Conservation (phyloP, 495 filamentous ascomycete species). For the Daldinia caldariorum region DNA sequence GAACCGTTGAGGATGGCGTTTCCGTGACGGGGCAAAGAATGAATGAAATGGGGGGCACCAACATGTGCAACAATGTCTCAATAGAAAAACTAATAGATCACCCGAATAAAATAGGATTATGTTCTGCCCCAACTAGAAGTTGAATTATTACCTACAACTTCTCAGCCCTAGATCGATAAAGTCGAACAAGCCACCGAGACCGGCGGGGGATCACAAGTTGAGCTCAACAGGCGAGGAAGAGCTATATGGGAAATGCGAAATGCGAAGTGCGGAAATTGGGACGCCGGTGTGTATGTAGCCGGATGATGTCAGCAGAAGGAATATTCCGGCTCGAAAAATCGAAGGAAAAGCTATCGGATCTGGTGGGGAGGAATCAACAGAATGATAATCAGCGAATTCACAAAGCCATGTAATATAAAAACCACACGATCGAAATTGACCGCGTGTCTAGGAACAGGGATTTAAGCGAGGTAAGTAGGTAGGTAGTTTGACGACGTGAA, state of each 20-base stretch:
- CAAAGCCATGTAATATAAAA: slow-evolving; percentile 3
- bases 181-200: slow-evolving; percentile 33
- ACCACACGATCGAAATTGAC: slow-evolving; percentile 17
- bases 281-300: slow-evolving; percentile 12
- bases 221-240: slow-evolving; percentile 41
- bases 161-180: slow-evolving; percentile 27
- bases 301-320: slow-evolving; percentile 43
- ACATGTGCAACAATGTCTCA: slow-evolving; percentile 43
- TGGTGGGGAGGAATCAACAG: slow-evolving; percentile 19
- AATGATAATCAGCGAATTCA: slow-evolving; percentile 5
- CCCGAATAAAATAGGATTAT: slow-evolving; percentile 30
- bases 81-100: slow-evolving; percentile 31
- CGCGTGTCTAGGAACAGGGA: slow-evolving; percentile 5
- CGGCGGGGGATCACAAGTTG: slow-evolving; percentile 40
- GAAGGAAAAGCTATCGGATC: slow-evolving; percentile 26
- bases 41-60: slow-evolving; percentile 35
- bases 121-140: slow-evolving; percentile 35
- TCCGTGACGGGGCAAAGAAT: slow-evolving; percentile 8
- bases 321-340: slow-evolving; percentile 27
- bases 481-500: slow-evolving; percentile 23
- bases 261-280: not conserved
- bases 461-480: slow-evolving; percentile 13
- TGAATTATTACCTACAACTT: slow-evolving; percentile 6
- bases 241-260: slow-evolving; percentile 11
- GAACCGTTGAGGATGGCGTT: slow-evolving; percentile 28